phyloP scores from a whole-genome alignment of 495 filamentous ascomycete species.

The Tetracladium marchalianum region DNA sequence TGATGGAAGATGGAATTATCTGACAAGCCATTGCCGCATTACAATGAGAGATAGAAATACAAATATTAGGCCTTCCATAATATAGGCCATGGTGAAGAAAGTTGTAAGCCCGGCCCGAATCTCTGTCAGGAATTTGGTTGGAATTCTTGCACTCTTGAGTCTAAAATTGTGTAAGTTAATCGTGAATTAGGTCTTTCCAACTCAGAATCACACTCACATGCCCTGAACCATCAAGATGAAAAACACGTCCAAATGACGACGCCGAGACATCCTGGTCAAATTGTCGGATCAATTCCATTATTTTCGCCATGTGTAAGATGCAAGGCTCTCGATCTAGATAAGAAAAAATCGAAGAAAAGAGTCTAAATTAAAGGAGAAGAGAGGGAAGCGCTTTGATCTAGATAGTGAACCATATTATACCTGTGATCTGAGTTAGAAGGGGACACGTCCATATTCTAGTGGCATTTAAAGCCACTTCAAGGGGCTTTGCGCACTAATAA shows the following conservation, averaged over 20 bases:
- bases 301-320: conserved; percentile 10
- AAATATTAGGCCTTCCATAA: conserved; percentile 67
- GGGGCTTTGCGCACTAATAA: too few species aligned
- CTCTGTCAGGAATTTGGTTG: conserved; percentile 62
- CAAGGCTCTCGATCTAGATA: neutral
- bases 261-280: conserved; percentile 28
- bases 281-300: conserved; percentile 3
- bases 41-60: conserved; percentile 55
- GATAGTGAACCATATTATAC: too few species aligned
- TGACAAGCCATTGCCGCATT: conserved; percentile 70
- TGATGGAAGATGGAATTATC: conserved; percentile 67
- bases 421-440: too few species aligned
- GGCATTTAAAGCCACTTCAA: too few species aligned
- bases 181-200: too few species aligned
- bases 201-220: conserved; percentile 36
- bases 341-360: too few species aligned
- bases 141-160: conserved; percentile 46
- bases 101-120: conserved; percentile 64
- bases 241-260: conserved; percentile 55
- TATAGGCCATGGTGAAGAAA: conserved; percentile 77
- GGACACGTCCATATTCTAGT: too few species aligned
- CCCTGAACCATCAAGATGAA: conserved; percentile 60
- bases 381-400: too few species aligned
- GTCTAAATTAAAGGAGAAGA: too few species aligned
- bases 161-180: conserved; percentile 32